Evolutionary conservation across 1,139 yeast genomes (phyloP).

Genomic region (Debaryomycetaceae sp.): DNA sequence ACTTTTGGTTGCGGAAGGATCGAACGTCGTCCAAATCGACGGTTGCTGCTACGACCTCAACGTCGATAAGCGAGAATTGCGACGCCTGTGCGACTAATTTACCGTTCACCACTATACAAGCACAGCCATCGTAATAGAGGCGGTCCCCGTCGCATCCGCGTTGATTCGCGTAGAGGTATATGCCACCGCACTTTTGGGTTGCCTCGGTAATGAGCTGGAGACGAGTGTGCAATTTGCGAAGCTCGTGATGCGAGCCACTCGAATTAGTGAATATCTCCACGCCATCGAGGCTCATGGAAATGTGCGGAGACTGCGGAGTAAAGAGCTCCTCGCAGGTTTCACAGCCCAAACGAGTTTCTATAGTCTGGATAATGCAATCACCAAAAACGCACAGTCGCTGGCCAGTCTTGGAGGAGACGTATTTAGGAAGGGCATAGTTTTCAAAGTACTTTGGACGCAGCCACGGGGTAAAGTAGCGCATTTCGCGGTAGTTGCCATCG

Average conservation of each 20-base stretch:
- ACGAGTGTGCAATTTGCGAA: constrained; percentile 78
- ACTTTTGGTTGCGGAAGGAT: constrained; percentile 62
- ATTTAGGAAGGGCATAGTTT: constrained; percentile 57
- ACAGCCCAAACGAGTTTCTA: constrained; percentile 83
- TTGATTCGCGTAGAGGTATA: constrained; percentile 87
- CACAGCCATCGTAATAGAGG: constrained; percentile 93
- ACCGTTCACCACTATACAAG: constrained; percentile 87
- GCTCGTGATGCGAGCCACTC: constrained; percentile 93
- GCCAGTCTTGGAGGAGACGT: constrained; percentile 50
- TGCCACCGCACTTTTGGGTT: constrained; percentile 92
- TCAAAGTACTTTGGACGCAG: constrained; percentile 66
- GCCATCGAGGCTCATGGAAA: constrained; percentile 85
- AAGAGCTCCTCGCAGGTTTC: constrained; percentile 97
- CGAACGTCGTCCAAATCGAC: constrained; percentile 88
- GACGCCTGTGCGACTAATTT: constrained; percentile 84
- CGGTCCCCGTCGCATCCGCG: constrained; percentile 98
- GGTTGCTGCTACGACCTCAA: constrained; percentile 89
- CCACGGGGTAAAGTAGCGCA: constrained; percentile 97
- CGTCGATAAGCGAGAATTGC: constrained; percentile 81
- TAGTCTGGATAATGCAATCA: constrained; percentile 75
- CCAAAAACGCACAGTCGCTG: constrained; percentile 71
- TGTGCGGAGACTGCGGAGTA: constrained; percentile 94
- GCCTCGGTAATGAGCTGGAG: constrained; percentile 82
- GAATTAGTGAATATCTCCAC: constrained; percentile 94
- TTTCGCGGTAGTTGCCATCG: constrained; percentile 95